These are phyloP conservation scores for Umbelopsis sp. DNA, from an alignment of 192 early-diverging fungal genomes.

Conservation along the genomic window DNA sequence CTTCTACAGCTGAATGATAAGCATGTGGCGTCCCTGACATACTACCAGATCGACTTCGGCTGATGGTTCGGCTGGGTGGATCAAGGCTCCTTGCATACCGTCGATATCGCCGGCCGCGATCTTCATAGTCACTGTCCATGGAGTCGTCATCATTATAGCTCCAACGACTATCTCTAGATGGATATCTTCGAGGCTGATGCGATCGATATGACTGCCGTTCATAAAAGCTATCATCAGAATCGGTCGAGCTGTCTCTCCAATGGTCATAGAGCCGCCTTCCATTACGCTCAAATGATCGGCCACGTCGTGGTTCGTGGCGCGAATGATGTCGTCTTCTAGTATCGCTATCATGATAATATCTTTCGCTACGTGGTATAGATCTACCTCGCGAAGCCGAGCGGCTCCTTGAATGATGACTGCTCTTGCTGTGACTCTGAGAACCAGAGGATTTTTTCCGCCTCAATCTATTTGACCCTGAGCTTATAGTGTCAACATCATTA, in stretches of 20 bases:
- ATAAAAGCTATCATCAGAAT: background rate
- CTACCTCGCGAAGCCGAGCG: slow-evolving; percentile 8
- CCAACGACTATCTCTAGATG: background rate
- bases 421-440: background rate
- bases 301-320: background rate
- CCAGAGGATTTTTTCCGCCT: background rate
- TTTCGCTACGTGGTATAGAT: background rate
- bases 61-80: slow-evolving; percentile 7
- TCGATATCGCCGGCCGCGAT: background rate
- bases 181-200: background rate
- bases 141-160: background rate
- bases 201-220: background rate
- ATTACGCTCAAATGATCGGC: slow-evolving; percentile 5
- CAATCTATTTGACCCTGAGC: slow-evolving; percentile 1
- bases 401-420: background rate
- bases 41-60: slow-evolving; percentile 6
- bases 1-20: slow-evolving; percentile 11
- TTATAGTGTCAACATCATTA: slow-evolving; percentile 1
- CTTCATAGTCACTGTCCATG: background rate
- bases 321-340: background rate
- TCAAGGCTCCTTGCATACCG: slow-evolving; percentile 16
- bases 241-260: background rate
- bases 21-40: background rate
- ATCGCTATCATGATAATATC: background rate
- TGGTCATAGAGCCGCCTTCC: background rate